Base-by-base conservation (phyloP, 805 yeast species). In the Blastobotrys attinorum region DNA sequence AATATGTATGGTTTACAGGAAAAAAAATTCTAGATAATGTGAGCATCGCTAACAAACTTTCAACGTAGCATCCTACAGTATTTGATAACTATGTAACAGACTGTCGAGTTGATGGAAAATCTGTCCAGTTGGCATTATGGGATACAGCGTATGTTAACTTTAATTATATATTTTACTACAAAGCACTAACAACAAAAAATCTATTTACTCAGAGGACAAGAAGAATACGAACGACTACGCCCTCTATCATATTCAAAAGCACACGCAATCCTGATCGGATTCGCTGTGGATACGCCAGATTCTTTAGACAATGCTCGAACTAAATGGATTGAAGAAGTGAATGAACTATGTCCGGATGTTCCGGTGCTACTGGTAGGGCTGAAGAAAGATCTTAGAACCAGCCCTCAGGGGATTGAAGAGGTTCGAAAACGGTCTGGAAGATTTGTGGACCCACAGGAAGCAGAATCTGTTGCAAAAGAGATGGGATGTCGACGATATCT, bases 31-130 rank as follows among this genome's bases (percentile, higher is more conserved):
- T 7, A 32, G 7, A 32, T 32, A 17, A 7, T 15, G 16, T n/a
- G n/a, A n/a, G n/a, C n/a, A n/a, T n/a, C n/a, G n/a, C n/a, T n/a
- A n/a, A n/a, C n/a, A n/a, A n/a, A n/a, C n/a, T 61, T n/a, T n/a
- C n/a, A n/a, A n/a, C n/a, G n/a, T n/a, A n/a, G n/a, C 94, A 85
- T 53, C 97, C 97, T 2, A 88, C 97, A 0, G 96, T 88, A 4
- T 88, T 89, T 61, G 97, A 88, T 55, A 88, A 89, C 62, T 87
- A 89, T 61, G 96, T 88, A 13, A 87, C 96, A 1, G 95, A 87
- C 56, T 88, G 96, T 62, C 70, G 95, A 46, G 94, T 89, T 16
- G 97, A 88, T 58, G 96, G 96, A 3, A 88, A 87, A 53, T 83
- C 92, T 13, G 95, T 88, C 3, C 82, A 87, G 50, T 64, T 88